These are phyloP conservation scores for Parmelia sp. DNA, from an alignment of 495 filamentous ascomycete species.

Conservation along the genomic window DNA sequence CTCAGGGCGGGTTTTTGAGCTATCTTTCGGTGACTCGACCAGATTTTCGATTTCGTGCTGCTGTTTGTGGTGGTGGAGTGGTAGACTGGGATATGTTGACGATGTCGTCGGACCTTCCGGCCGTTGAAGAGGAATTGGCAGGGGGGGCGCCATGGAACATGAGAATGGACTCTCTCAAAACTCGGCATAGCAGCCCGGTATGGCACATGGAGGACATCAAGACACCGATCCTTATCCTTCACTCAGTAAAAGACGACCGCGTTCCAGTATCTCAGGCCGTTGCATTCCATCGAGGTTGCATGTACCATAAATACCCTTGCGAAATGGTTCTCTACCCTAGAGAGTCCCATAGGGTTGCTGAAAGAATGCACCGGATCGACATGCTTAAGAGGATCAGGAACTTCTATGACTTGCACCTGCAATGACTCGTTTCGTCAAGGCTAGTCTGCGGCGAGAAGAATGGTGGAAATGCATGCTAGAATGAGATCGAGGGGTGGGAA, in stretches of 20 bases:
- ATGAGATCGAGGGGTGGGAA: too few species aligned
- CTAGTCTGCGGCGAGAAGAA: too few species aligned
- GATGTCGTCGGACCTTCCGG: constrained; percentile 22
- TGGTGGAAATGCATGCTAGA: too few species aligned
- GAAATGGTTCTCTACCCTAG: constrained; percentile 19
- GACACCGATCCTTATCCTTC: constrained; percentile 26
- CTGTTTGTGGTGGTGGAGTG: constrained; percentile 26
- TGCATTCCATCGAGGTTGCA: constrained; percentile 16
- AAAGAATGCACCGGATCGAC: constrained; percentile 15
- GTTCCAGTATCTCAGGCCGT: constrained; percentile 23
- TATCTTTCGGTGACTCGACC: constrained; percentile 24
- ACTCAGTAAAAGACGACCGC: constrained; percentile 26
- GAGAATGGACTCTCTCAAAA: constrained; percentile 19
- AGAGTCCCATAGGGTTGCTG: constrained; percentile 10
- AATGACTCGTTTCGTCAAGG: neutral
- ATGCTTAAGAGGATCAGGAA: constrained; percentile 16
- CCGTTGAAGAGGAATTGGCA: constrained; percentile 25
- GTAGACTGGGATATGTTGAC: constrained; percentile 28
- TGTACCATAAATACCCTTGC: constrained; percentile 4
- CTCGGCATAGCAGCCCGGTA: constrained; percentile 23
- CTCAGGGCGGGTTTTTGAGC: constrained; percentile 33
- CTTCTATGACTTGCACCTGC: constrained; percentile 11
- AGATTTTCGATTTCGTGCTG: constrained; percentile 24
- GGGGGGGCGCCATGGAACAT: constrained; percentile 26
- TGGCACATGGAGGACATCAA: constrained; percentile 23